Evolutionary conservation across 2,329 filamentous ascomycete species (phyloP), one percentile per base, ranked within the genome.

Genomic region (Fusarium neocosmosporiellum): DNA sequence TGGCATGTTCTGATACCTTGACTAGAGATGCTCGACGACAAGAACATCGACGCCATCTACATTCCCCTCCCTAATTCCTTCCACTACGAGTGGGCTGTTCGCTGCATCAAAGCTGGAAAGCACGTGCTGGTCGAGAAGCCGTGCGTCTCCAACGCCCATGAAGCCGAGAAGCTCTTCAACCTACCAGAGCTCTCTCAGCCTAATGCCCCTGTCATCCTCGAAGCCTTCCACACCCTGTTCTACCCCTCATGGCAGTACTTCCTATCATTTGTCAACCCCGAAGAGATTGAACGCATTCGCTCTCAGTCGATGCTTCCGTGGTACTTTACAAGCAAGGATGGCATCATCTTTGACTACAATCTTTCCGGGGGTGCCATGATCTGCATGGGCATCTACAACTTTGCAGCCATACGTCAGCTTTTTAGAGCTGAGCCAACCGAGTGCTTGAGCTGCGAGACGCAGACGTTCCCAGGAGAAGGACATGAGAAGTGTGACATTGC

Each of bases 41-140:
- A 81, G 2, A 77, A 80, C 14, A 83, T 84, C 70, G 83, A 86
- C 48, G 84, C 83, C 22, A 82, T 89, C 22, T 88, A 87, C 73
- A 85, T 89, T 57, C 83, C 86, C 5, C 80, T 88, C 6, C 85
- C 85, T 7, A 82, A 82, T 57, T 79, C 81, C 10, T 73, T 84
- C 16, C 83, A 85, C 65, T 81, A 77, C 58, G 82, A 86, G 74
- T 88, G 86, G 84, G 82, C 86, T 18, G 70, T 86, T 8, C 81
- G 84, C 31, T 81, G 85, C 5, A 72, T 88, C 29, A 71, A 77
- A 13, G 84, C 84, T 5, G 85, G 85, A n/a, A 88, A 88, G 68
- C 86, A 88, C 69, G 68, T 69, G 7, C 48, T 69, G 9, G 50
- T 73, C 6, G 70, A 63, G n/a, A 63, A 63, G 50, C 61, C 61